Conservation (phyloP, 2,329 filamentous ascomycete genomes). For the Epichloe hybrida region DNA sequence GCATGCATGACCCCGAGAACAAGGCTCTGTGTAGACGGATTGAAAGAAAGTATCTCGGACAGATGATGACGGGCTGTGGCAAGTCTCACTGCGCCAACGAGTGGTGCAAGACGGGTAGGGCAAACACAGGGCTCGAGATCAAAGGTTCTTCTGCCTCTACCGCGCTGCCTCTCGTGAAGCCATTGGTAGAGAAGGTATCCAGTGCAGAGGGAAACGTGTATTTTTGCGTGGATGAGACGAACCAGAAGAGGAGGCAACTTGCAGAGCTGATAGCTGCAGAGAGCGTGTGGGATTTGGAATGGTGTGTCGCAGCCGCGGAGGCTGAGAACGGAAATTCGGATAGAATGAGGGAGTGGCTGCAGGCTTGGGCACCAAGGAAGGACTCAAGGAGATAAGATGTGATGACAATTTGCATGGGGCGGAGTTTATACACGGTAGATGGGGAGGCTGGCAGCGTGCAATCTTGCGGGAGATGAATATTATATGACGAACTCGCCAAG, state of each 20-base stretch:
- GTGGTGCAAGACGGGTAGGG: slow-evolving; percentile 71
- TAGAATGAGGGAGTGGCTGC: slow-evolving; percentile 65
- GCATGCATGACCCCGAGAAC: slow-evolving; percentile 79
- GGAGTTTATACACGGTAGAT: slow-evolving; percentile 1
- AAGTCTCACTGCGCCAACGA: slow-evolving; percentile 72
- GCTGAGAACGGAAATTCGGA: slow-evolving; percentile 55
- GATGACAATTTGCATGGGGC: no score
- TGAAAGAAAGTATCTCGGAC: slow-evolving; percentile 73
- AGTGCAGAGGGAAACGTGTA: slow-evolving; percentile 49
- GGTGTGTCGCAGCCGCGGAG: slow-evolving; percentile 62
- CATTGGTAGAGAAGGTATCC: slow-evolving; percentile 51
- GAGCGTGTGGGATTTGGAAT: slow-evolving; percentile 51
- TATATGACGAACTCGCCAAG: no score
- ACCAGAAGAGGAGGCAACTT: slow-evolving; percentile 54
- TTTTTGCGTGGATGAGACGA: slow-evolving; percentile 79
- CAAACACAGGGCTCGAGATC: slow-evolving; percentile 41
- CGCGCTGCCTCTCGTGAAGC: slow-evolving; percentile 59
- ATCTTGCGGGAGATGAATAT: background rate
- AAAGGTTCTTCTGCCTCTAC: slow-evolving; percentile 51
- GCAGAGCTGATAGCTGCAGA: slow-evolving; percentile 68
- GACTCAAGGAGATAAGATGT: slow-evolving; percentile 3
- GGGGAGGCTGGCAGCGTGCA: background rate
- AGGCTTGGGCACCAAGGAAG: slow-evolving; percentile 53
- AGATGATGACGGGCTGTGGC: slow-evolving; percentile 76
- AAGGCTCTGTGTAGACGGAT: slow-evolving; percentile 74